Evolutionary conservation across 1,284 basidiomycete genomes (phyloP).

Genomic region (Neolentinus lepideus): DNA sequence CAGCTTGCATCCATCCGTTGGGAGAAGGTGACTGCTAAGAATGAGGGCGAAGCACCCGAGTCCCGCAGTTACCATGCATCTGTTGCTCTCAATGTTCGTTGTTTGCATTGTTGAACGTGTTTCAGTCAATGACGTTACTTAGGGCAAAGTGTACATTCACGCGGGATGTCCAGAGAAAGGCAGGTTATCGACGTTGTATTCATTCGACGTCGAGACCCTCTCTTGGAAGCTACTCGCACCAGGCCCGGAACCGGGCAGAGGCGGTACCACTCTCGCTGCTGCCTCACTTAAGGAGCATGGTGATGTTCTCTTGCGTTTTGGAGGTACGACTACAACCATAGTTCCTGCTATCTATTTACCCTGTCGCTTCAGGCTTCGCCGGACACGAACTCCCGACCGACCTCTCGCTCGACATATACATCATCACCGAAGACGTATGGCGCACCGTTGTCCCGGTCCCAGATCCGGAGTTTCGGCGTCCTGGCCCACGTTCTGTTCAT

Average conservation of each 20-base stretch:
- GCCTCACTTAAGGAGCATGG: constrained; percentile 8
- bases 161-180: constrained; percentile 33
- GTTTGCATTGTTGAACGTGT: neutral
- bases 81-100: constrained; percentile 14
- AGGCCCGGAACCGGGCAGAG: constrained; percentile 30
- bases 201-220: constrained; percentile 23
- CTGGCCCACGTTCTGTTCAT: constrained; percentile 21
- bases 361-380: constrained; percentile 18
- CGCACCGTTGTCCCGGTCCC: constrained; percentile 13
- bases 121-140: neutral
- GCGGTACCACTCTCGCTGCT: constrained; percentile 24
- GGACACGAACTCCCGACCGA: constrained; percentile 23
- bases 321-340: constrained; percentile 12
- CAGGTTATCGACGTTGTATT: constrained; percentile 25
- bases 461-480: constrained; percentile 14
- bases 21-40: constrained; percentile 16
- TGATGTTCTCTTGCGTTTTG: constrained; percentile 15
- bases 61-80: constrained; percentile 23
- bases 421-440: constrained; percentile 17
- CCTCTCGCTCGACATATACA: constrained; percentile 21
- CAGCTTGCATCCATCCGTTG: constrained; percentile 13
- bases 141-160: constrained; percentile 33
- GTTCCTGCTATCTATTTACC: constrained; percentile 7
- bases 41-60: constrained; percentile 18
- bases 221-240: constrained; percentile 26